Evolutionary conservation across 768 basidiomycete species (phyloP).

Genomic region (Termitomyces sp.): DNA sequence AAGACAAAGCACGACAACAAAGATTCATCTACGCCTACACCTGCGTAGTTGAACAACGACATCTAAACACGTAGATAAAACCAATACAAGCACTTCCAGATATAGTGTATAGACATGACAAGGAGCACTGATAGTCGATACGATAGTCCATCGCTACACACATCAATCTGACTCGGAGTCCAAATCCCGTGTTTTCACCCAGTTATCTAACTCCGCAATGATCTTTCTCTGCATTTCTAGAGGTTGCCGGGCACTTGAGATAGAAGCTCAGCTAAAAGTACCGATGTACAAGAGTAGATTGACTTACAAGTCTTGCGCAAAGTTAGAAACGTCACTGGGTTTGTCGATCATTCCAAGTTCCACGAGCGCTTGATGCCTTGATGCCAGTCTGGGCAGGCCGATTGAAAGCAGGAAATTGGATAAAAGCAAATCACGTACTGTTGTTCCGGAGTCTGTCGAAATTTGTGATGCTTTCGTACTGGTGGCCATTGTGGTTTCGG

Average conservation of each 20-base stretch:
- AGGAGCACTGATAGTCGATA: not conserved
- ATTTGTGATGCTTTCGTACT: conserved; percentile 51
- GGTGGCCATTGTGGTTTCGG: conserved; percentile 63
- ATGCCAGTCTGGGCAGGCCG: conserved; percentile 36
- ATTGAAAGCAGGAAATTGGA: not conserved
- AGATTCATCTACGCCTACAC: too few species aligned
- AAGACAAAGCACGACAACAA: not conserved
- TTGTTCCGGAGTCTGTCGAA: conserved; percentile 40
- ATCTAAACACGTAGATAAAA: too few species aligned
- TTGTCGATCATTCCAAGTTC: conserved; percentile 55
- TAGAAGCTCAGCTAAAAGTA: not conserved
- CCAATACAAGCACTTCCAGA: not conserved
- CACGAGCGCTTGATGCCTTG: conserved; percentile 58
- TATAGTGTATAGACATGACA: not conserved
- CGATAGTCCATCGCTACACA: not conserved
- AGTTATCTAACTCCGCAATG: conserved; percentile 37
- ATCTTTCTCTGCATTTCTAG: conserved; percentile 39
- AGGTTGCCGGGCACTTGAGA: conserved; percentile 34
- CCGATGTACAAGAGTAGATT: not conserved
- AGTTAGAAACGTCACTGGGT: conserved; percentile 47
- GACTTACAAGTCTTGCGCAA: conserved; percentile 67
- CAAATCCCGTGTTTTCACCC: conserved; percentile 15
- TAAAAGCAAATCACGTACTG: conserved; percentile 35
- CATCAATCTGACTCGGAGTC: conserved; percentile 11
- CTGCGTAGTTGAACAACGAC: too few species aligned